Conservation (phyloP, 1,139 yeast species). For the Hyphopichia khmerensis region DNA sequence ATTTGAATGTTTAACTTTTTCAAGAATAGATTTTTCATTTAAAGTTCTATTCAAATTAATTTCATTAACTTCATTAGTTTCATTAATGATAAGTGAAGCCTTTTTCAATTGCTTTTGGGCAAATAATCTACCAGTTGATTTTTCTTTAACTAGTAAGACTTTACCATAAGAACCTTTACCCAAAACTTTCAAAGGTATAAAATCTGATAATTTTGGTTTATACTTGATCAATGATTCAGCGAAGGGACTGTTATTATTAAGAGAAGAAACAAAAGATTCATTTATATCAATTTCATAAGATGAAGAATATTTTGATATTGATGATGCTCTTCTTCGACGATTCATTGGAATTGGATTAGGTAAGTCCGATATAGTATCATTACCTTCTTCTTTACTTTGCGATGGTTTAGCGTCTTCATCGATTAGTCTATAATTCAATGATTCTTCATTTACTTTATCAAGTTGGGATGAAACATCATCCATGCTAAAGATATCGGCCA, state of each 20-base stretch:
- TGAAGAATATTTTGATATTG: conserved; percentile 8
- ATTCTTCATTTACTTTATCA: background rate
- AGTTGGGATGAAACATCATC: conserved; percentile 1
- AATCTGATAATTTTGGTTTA: conserved; percentile 52
- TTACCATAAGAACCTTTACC: conserved; percentile 94
- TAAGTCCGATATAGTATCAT: conserved; percentile 7
- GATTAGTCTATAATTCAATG: conserved; percentile 16
- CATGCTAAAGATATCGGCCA: conserved; percentile 3
- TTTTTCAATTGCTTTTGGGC: conserved; percentile 90
- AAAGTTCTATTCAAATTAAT: conserved; percentile 39
- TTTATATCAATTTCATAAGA: conserved; percentile 25
- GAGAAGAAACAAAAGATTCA: conserved; percentile 26
- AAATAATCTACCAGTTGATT: conserved; percentile 62
- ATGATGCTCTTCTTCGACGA: conserved; percentile 14
- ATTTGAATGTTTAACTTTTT: conserved; percentile 68
- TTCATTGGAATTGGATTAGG: conserved; percentile 8
- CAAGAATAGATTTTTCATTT: conserved; percentile 43
- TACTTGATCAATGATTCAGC: conserved; percentile 6
- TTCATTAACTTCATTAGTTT: conserved; percentile 33
- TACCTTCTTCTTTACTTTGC: background rate
- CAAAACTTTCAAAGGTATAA: conserved; percentile 74
- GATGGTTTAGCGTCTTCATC: conserved; percentile 8
- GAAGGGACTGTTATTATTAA: conserved; percentile 8
- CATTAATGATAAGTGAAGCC: conserved; percentile 51
- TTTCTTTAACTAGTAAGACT: conserved; percentile 74